These are phyloP conservation scores for Purpureocillium lavendulum DNA, from an alignment of 2,329 filamentous ascomycete genomes.

Conservation along the genomic window DNA sequence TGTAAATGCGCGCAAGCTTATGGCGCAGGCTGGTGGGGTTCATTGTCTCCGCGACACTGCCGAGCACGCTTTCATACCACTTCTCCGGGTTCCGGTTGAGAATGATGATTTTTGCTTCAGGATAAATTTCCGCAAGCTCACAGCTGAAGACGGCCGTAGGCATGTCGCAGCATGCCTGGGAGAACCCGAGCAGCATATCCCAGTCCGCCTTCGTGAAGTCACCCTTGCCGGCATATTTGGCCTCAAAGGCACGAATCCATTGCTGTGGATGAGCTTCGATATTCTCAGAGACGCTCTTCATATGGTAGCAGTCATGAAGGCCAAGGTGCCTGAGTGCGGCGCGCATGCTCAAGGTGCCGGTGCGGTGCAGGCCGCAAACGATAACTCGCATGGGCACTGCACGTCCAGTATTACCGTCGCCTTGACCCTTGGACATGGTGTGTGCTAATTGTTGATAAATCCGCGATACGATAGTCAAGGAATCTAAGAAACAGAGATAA, in stretches of 20 bases:
- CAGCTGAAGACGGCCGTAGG: slow-evolving; percentile 44
- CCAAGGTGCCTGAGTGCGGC: slow-evolving; percentile 13
- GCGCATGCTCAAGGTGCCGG: slow-evolving; percentile 25
- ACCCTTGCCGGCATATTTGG: slow-evolving; percentile 19
- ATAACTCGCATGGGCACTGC: slow-evolving; percentile 28
- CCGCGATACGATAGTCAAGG: too few relatives aligned
- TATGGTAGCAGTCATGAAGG: slow-evolving; percentile 19
- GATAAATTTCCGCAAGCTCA: slow-evolving; percentile 23
- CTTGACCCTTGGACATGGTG: too few relatives aligned
- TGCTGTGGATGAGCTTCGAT: slow-evolving; percentile 12
- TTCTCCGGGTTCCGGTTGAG: slow-evolving; percentile 27
- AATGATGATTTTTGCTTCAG: slow-evolving; percentile 29
- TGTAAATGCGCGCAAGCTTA: slow-evolving; percentile 15
- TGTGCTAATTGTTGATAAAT: too few relatives aligned
- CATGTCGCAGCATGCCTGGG: slow-evolving; percentile 43
- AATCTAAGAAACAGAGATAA: too few relatives aligned
- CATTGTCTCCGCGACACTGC: slow-evolving; percentile 12
- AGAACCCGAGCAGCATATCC: slow-evolving; percentile 34
- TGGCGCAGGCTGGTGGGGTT: slow-evolving; percentile 5
- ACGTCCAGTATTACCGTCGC: too few relatives aligned
- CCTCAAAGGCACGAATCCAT: slow-evolving; percentile 22
- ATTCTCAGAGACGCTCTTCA: slow-evolving; percentile 11
- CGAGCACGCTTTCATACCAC: slow-evolving; percentile 24
- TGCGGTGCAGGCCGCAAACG: slow-evolving; percentile 27
- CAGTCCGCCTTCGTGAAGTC: slow-evolving; percentile 28